phyloP scores from a whole-genome alignment of 169 alveolate species.

The Plasmodium knowlesi region DNA sequence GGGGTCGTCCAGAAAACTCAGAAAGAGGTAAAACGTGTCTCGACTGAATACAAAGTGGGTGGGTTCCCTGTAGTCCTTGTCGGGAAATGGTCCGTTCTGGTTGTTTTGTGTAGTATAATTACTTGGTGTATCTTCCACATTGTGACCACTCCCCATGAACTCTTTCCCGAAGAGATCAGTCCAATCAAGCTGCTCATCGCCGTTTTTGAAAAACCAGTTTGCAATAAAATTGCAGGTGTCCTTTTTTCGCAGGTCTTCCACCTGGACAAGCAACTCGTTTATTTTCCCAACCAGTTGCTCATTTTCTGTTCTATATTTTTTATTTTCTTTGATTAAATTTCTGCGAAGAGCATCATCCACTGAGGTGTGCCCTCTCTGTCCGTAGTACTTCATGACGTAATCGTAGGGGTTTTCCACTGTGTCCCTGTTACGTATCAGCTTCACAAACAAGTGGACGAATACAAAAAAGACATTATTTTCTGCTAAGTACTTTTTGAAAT shows the following conservation, averaged over 20 bases:
- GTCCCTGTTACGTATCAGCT: slow-evolving; percentile 41
- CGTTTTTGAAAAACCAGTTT: slow-evolving; percentile 37
- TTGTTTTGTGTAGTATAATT: neutral
- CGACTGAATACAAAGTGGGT: slow-evolving; percentile 20
- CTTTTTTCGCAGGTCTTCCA: slow-evolving; percentile 21
- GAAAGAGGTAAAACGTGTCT: slow-evolving; percentile 46
- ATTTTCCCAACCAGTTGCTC: slow-evolving; percentile 39
- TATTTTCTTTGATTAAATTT: slow-evolving; percentile 39
- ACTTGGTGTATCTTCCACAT: neutral
- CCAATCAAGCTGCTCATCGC: neutral
- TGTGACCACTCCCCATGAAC: neutral
- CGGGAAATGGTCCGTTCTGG: neutral
- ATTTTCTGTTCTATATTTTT: slow-evolving; percentile 27
- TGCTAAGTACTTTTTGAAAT: slow-evolving; percentile 29
- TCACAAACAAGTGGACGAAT: slow-evolving; percentile 23
- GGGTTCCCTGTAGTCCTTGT: neutral
- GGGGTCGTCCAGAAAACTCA: slow-evolving; percentile 1
- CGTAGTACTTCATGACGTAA: slow-evolving; percentile 34
- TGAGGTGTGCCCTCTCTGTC: neutral
- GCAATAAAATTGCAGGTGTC: neutral
- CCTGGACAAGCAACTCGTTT: slow-evolving; percentile 31
- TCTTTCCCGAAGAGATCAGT: neutral
- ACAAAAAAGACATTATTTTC: slow-evolving; percentile 33
- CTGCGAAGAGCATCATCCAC: neutral
- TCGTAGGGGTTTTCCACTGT: slow-evolving; percentile 39